Evolutionary conservation across 2,329 filamentous ascomycete genomes (phyloP).

Genomic region (Lachnellula hyalina): DNA sequence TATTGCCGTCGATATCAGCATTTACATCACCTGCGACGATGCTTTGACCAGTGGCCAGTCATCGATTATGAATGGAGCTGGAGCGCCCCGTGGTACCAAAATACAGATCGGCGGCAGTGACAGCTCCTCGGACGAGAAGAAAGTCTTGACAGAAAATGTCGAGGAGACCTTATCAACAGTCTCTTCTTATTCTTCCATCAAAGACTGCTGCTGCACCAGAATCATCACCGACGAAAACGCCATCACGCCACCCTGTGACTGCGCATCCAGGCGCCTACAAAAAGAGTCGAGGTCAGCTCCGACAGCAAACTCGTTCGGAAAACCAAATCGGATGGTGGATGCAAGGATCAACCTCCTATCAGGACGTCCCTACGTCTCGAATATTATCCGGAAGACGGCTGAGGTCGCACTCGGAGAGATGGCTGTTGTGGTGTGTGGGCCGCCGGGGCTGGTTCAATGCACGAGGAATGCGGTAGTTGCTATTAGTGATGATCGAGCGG

Average conservation of each 20-base stretch:
- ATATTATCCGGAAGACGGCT: conserved; percentile 48
- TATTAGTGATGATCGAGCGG: conserved; percentile 58
- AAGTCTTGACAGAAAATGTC: conserved; percentile 18
- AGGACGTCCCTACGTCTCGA: conserved; percentile 47
- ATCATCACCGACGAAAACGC: conserved; percentile 41
- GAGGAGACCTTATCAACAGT: conserved; percentile 1
- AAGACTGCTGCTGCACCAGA: conserved; percentile 44
- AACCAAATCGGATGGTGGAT: not conserved
- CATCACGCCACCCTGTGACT: conserved; percentile 34
- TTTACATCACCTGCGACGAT: conserved; percentile 32
- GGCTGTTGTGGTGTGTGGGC: conserved; percentile 58
- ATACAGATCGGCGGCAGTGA: not conserved
- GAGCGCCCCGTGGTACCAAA: not conserved
- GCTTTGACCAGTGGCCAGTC: conserved; percentile 21
- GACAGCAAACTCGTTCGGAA: conserved; percentile 6
- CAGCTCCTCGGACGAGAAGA: conserved; percentile 5
- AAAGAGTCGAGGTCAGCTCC: conserved; percentile 13
- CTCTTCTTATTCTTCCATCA: conserved; percentile 17
- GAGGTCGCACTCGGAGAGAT: conserved; percentile 57
- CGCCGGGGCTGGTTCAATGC: conserved; percentile 47
- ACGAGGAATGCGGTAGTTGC: conserved; percentile 49
- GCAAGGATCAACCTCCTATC: conserved; percentile 29
- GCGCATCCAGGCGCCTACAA: conserved; percentile 25
- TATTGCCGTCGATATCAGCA: conserved; percentile 28
- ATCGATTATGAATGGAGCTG: conserved; percentile 4